Evolutionary conservation across 2,329 filamentous ascomycete species (phyloP), one percentile per base, ranked within the genome.

Genomic region (Claviceps digitariae): DNA sequence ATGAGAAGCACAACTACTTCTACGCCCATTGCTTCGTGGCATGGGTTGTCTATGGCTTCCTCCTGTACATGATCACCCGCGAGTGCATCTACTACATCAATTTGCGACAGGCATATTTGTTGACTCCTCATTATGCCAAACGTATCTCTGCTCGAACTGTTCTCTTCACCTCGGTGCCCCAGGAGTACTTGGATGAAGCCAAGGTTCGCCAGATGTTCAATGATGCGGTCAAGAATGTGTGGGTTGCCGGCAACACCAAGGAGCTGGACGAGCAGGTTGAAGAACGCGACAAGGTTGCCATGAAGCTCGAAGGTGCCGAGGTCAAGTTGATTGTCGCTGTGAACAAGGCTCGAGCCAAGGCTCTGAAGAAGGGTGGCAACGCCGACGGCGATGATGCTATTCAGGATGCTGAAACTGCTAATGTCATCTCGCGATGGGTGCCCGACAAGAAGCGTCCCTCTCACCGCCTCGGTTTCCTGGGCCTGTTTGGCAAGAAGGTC

Each of bases 51-150:
- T 89, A 95, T 61, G 73, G 81, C 54, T 96, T 97, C 66, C 77
- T 98, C 55, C 83, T 96, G 68, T 91, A 89, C 69, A 87, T 89
- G 62, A 82, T 98, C 52, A 88, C 88, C 31, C 82, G 93, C 57
- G 93, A 98, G 69, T 84, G 84, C 64, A 84, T 98, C 61, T 97
- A 85, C 77, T 95, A 90, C 68, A 87, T 96, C 72, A 95, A 95
- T 62, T 71, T 97, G 51, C 87, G 91, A 58, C 93, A 97, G 70
- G 91, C 91, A 1, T 97, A 94, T 71, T 81, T 90, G n/a, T 76
- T 95, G 54, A 87, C 89, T 2, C 89, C 87, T 1, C 75, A 86
- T 50, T 91, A 95, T 63, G 80, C 89, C 29, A 85, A 83, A 59
- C 85, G 90, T 20, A 82, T 97, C 44, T 96, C 91, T 0, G 90